These are phyloP conservation scores for Blastocystis sp. DNA, from an alignment of 352 stramenopile genomes.

Conservation along the genomic window DNA sequence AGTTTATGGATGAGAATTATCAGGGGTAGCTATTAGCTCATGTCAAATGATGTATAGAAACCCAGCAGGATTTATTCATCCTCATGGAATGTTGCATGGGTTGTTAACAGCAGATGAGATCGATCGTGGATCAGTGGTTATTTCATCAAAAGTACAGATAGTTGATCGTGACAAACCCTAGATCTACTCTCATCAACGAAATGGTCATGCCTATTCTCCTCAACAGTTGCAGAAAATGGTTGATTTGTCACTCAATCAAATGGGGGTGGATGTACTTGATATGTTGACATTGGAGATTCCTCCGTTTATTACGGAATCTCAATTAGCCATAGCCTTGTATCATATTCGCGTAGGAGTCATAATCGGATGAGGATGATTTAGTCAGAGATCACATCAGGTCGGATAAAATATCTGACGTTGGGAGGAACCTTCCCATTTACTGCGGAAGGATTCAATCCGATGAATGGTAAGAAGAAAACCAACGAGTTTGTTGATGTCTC, in stretches of 20 bases:
- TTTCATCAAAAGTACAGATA: slow-evolving; percentile 17
- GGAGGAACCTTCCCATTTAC: slow-evolving; percentile 51
- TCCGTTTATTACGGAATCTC: slow-evolving; percentile 57
- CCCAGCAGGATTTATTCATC: slow-evolving; percentile 23
- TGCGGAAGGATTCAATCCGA: neutral
- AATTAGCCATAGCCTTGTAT: slow-evolving; percentile 44
- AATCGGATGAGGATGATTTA: neutral
- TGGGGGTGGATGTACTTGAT: slow-evolving; percentile 34
- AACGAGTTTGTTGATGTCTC: slow-evolving; percentile 2
- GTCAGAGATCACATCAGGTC: neutral
- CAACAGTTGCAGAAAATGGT: slow-evolving; percentile 31
- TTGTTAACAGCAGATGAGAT: slow-evolving; percentile 14
- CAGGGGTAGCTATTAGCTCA: neutral
- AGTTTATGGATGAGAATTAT: slow-evolving; percentile 47
- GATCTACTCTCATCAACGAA: slow-evolving; percentile 52
- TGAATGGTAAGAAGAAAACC: neutral
- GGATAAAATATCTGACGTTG: neutral
- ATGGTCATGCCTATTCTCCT: slow-evolving; percentile 11
- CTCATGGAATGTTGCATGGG: slow-evolving; percentile 46
- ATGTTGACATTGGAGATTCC: slow-evolving; percentile 55
- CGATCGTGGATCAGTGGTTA: slow-evolving; percentile 3
- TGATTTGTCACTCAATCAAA: slow-evolving; percentile 28
- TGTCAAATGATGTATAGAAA: neutral
- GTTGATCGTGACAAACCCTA: neutral
- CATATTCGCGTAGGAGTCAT: neutral